Conservation (phyloP, 2,329 filamentous ascomycete species). For the Colletotrichum graminicola region DNA sequence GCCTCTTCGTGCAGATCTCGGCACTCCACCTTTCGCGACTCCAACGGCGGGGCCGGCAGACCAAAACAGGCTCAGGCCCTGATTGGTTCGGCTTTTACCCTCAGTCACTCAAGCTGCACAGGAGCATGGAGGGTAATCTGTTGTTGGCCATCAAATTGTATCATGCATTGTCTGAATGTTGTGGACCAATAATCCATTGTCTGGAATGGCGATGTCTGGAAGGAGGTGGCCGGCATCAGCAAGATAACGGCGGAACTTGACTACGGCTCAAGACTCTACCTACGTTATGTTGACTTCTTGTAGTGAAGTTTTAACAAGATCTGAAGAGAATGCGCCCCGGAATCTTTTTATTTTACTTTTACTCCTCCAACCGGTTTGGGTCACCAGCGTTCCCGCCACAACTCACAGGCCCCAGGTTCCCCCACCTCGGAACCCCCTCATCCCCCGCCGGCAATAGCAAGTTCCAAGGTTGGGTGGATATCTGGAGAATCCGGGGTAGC, state of each 20-base stretch:
- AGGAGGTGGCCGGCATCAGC: background rate
- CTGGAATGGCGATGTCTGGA: background rate
- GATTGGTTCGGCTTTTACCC: background rate
- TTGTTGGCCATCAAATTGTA: background rate
- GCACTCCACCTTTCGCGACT: slow-evolving; percentile 18
- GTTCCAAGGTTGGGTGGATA: slow-evolving; percentile 20
- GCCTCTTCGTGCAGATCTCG: slow-evolving; percentile 8
- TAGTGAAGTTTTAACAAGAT: background rate
- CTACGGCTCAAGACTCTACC: too few relatives aligned
- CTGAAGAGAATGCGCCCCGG: too few relatives aligned
- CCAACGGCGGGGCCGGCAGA: slow-evolving; percentile 22
- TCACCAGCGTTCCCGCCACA: slow-evolving; percentile 3
- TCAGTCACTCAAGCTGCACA: background rate
- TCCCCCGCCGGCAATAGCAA: slow-evolving; percentile 30
- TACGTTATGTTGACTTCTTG: background rate
- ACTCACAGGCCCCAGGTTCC: slow-evolving; percentile 8
- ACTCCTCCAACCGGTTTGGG: background rate
- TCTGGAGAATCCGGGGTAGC: slow-evolving; percentile 32
- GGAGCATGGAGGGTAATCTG: background rate
- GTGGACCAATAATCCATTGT: background rate
- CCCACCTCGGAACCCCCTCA: slow-evolving; percentile 36
- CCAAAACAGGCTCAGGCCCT: background rate
- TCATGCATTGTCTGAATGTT: background rate
- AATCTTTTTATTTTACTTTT: background rate
- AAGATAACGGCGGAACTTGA: background rate